These are phyloP conservation scores for Diaporthe nobilis DNA, from an alignment of 2,329 filamentous ascomycete species.

Conservation along the genomic window DNA sequence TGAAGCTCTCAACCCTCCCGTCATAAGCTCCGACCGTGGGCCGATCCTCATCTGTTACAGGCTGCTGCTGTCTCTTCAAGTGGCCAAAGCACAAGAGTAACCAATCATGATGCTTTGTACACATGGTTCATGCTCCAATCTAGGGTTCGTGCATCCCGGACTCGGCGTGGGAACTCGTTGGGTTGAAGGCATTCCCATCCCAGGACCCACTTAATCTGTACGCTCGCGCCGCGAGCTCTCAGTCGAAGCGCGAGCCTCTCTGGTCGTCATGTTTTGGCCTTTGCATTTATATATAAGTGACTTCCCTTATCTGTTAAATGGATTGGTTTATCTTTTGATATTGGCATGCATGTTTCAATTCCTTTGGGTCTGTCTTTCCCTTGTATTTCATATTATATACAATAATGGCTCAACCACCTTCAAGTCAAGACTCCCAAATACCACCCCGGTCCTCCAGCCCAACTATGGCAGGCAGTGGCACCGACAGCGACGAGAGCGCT, in stretches of 20 bases:
- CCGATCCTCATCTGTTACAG: slow-evolving; percentile 19
- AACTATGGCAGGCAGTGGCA: slow-evolving; percentile 30
- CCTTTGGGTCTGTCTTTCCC: not conserved
- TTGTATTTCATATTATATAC: not conserved
- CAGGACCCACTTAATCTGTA: slow-evolving; percentile 10
- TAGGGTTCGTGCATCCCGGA: slow-evolving; percentile 1
- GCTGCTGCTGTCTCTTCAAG: not conserved
- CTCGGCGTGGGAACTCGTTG: slow-evolving; percentile 13
- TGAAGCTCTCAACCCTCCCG: slow-evolving; percentile 18
- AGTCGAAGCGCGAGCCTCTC: slow-evolving; percentile 29
- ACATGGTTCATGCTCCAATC: not conserved
- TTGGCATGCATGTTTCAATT: slow-evolving; percentile 5
- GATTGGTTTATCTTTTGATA: not conserved
- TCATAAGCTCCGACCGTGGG: slow-evolving; percentile 5
- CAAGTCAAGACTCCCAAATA: slow-evolving; percentile 2
- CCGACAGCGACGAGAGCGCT: slow-evolving; percentile 17
- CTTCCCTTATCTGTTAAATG: not conserved
- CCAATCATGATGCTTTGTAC: slow-evolving; percentile 16
- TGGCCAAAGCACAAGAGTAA: not conserved
- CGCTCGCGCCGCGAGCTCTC: slow-evolving; percentile 35
- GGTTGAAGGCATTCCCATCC: slow-evolving; percentile 36
- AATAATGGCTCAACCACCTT: slow-evolving; percentile 34
- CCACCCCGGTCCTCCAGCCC: slow-evolving; percentile 22
- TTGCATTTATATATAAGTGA: slow-evolving; percentile 33
- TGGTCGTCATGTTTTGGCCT: not conserved